Evolutionary conservation across 345 rosid species (phyloP), one percentile per base, ranked within the genome.

Genomic region (Citrus sp.): DNA sequence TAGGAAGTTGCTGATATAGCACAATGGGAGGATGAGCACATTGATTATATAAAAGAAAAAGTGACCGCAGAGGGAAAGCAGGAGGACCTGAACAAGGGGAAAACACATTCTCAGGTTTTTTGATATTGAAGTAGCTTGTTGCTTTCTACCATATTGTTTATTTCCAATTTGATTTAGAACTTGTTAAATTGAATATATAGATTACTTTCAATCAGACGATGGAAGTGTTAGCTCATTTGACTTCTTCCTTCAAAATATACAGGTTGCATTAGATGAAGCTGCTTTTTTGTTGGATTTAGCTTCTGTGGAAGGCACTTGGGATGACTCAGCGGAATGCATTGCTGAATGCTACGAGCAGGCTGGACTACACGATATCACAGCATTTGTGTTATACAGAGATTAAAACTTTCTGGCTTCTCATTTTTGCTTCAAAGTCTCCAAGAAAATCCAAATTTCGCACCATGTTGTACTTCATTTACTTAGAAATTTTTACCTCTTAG

Each of bases 301-400:
- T 60, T 93, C 97, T 40, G 85, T 94, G 32, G 94, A 93, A 72
- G 97, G 97, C 80, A 90, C 87, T 62, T 93, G 98, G 98, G 93
- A 85, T 76, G 87, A 89, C 32, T 81, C 80, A 56, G 78, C 86
- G 72, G 91, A 89, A 59, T 89, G 80, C 34, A 82, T 92, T 61
- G 92, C 90, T 49, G 89, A 89, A 67, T 91, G 93, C 73, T 94
- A 93, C 42, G 84, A 79, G 46, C 88, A 93, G 79, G 97, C 94
- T 49, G 97, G 98, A 75, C 90, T 93, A 34, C 59, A 75, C 19
- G 88, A 90, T 76, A 85, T 92, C 32, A 92, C 97, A 1, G 81
- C 72, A 73, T 94, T 93, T 63, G 79, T 92, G 72, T 75, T 68
- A 54, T 88, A 89, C 77, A 84, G 79, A 86, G 95, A 90, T 74